Evolutionary conservation across 306 rosid genomes (phyloP), one percentile per base, ranked within the genome.

Genomic region (Lathyrus tuberosus): DNA sequence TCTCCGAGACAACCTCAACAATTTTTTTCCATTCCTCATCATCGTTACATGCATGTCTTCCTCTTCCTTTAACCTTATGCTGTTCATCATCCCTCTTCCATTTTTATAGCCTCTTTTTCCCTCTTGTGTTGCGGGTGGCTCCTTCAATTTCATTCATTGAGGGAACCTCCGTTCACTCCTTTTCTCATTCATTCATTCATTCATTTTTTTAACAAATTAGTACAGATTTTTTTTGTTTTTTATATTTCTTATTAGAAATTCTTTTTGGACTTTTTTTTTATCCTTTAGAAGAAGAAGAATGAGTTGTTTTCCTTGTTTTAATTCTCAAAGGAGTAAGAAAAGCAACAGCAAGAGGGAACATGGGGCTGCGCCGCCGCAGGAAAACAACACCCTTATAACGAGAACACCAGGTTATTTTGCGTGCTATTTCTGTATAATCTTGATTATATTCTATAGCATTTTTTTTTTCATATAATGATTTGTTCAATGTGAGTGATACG

Each of bases 251-350:
- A 0, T 3, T 33, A 4, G 26, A 14, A 67, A 41, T 63, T 22
- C 31, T 56, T 24, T 40, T 65, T 63, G 35, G 10, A 41, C 40
- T 2, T 70, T 70, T 40, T 54, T 37, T 37, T 44, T 57, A 46
- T 42, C 43, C 8, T 67, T 58, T 51, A 79, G 58, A 53, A 22
- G 8, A 17, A 17, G 6, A 59, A 79, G 62, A 68, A 88, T 93
- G 98, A 86, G 74, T 58, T 93, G 98, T 79, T 88, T 93, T 78
- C 93, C 93, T 15, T 93, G 98, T 72, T 93, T 93, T 60, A 46
- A 74, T 6, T 86, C 88, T 17, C 81, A 64, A 78, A 53, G 71
- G 76, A 80, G 72, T 61, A 86, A 84, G 88, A 90, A 26, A 76
- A 70, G 84, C 63, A 68, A 37, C 48, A 76, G 70, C 77, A 86